Evolutionary conservation across 768 basidiomycete genomes (phyloP).

Genomic region (Clavulina sp.): DNA sequence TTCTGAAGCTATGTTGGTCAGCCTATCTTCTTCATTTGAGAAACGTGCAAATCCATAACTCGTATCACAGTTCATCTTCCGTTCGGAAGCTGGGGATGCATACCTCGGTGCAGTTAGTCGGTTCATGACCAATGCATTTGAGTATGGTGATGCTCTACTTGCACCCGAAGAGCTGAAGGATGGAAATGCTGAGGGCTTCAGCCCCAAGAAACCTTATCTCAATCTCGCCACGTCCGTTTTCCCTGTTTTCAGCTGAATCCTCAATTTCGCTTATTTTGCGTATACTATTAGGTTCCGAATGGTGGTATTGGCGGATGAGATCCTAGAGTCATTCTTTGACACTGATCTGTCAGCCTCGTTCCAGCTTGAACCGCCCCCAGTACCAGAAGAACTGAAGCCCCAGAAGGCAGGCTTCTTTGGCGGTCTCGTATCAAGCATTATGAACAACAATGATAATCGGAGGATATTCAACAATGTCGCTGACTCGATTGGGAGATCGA

Average conservation of each 20-base stretch:
- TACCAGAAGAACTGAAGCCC: constrained; percentile 22
- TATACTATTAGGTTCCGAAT: constrained; percentile 62
- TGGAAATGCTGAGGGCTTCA: constrained; percentile 21
- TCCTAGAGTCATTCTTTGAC: constrained; percentile 93
- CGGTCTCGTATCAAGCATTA: constrained; percentile 77
- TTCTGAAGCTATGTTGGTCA: constrained; percentile 81
- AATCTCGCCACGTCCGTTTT: constrained; percentile 62
- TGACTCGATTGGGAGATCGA: constrained; percentile 85
- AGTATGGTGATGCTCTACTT: constrained; percentile 87
- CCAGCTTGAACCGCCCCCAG: constrained; percentile 52
- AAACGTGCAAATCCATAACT: constrained; percentile 4
- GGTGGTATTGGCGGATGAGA: constrained; percentile 93
- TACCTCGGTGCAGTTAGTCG: constrained; percentile 92
- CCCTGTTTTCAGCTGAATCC: not conserved
- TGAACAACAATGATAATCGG: constrained; percentile 70
- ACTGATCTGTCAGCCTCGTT: constrained; percentile 81
- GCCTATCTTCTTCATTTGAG: constrained; percentile 15
- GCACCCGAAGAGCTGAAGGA: constrained; percentile 6
- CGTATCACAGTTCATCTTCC: constrained; percentile 78
- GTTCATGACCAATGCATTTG: constrained; percentile 96
- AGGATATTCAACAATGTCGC: constrained; percentile 86
- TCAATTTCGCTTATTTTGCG: not conserved
- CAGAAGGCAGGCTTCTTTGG: constrained; percentile 33
- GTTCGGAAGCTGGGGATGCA: constrained; percentile 88
- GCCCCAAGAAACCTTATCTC: constrained; percentile 77